Evolutionary conservation across 2,329 filamentous ascomycete genomes (phyloP).

Genomic region (Exophiala aquamarina): DNA sequence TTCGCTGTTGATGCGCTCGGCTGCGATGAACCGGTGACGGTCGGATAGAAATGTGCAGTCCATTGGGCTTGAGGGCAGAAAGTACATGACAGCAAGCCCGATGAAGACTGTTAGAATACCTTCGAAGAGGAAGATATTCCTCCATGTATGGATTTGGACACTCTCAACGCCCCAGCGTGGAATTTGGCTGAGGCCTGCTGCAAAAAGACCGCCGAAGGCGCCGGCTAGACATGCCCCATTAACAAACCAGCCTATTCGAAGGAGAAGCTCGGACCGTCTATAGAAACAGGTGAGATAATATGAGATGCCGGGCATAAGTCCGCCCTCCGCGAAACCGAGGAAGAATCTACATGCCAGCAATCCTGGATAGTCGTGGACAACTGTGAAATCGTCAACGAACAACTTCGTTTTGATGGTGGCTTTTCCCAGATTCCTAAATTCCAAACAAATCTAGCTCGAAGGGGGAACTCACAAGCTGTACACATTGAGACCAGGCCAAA

Average conservation of each 20-base stretch:
- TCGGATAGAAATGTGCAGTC: neutral
- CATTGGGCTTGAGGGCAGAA: neutral
- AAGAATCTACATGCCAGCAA: slow-evolving; percentile 33
- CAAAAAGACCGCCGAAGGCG: slow-evolving; percentile 67
- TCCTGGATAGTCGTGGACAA: neutral
- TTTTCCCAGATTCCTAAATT: no score
- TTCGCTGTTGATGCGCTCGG: neutral
- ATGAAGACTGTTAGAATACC: slow-evolving; percentile 1
- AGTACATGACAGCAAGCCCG: neutral
- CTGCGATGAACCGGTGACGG: neutral
- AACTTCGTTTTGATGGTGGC: neutral
- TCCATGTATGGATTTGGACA: slow-evolving; percentile 2
- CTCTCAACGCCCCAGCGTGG: slow-evolving; percentile 3
- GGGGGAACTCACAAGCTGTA: no score
- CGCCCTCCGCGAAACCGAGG: slow-evolving; percentile 39
- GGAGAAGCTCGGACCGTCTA: no score
- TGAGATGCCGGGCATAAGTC: slow-evolving; percentile 43
- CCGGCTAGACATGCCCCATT: slow-evolving; percentile 51
- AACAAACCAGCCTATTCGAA: slow-evolving; percentile 63
- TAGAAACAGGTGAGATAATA: no score
- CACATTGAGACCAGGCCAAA: no score
- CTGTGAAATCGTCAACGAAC: neutral
- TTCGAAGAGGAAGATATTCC: slow-evolving; percentile 3
- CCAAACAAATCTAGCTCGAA: no score
- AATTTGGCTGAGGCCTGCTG: slow-evolving; percentile 60